Evolutionary conservation across 2,329 filamentous ascomycete species (phyloP), one percentile per base, ranked within the genome.

Genomic region (Ambrosiella beaveri): DNA sequence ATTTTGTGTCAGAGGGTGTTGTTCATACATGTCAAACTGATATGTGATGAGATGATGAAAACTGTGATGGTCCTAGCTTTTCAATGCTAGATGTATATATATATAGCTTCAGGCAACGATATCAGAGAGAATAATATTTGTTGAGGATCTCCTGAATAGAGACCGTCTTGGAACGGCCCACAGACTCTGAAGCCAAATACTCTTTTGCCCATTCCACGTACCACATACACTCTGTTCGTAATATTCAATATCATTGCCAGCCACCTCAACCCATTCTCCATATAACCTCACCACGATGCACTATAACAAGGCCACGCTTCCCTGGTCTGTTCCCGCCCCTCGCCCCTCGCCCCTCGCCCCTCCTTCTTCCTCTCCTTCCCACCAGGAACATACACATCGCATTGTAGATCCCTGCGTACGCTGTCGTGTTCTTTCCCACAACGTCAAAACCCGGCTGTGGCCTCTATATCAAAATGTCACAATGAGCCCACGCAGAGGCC

Each of bases 381-480:
- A 27, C 27, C 44, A 47, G 44, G 44, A 47, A 47, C 44, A 13
- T 47, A 47, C 15, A 5, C n/a, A 41, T 11, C 40, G 40, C 40
- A 53, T 53, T n/a, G 38, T 17, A 37, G 38, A 54, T 54, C 51
- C 51, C 51, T 39, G 51, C 51, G 13, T 17, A 11, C 51, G 27
- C 36, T 54, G 51, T 54, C 51, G 51, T 54, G 51, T 54, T 54
- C 51, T 38, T 54, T 52, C 50, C 38, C 17, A 50, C 45, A 12
- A 11, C 44, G 17, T 68, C 54, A 67, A 70, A 64, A 68, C 1
- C 66, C 67, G 53, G 67, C 55, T 50, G 15, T 8, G 27, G 27
- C 27, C 27, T 27, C 27, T 27, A 27, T 27, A 27, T 27, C 27
- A 27, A 27, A 27, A 27, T 27, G 27, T 27, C 27, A 27, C 27